These are phyloP conservation scores for Sugiyamaella novakii DNA, from an alignment of 1,139 yeast genomes.

Conservation along the genomic window DNA sequence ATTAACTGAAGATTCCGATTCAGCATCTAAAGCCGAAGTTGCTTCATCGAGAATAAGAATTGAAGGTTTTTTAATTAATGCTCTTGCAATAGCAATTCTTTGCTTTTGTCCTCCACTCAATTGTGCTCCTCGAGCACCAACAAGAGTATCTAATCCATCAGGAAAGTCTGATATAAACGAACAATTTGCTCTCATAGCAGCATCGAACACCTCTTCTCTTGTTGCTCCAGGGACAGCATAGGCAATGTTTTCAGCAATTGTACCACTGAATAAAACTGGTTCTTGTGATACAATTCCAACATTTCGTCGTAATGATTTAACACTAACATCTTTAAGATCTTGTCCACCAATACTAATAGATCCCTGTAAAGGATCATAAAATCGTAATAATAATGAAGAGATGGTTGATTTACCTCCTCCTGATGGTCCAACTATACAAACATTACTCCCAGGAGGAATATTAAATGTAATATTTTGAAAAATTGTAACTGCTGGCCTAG, in stretches of 20 bases:
- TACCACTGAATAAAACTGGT: slow-evolving; percentile 88
- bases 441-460: slow-evolving; percentile 81
- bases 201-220: slow-evolving; percentile 65
- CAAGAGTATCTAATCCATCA: slow-evolving; percentile 75
- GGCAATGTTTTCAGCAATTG: slow-evolving; percentile 79
- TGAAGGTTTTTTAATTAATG: slow-evolving; percentile 71
- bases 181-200: slow-evolving; percentile 80
- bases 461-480: slow-evolving; percentile 66
- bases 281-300: slow-evolving; percentile 94
- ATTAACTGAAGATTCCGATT: slow-evolving; percentile 81
- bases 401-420: slow-evolving; percentile 96
- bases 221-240: slow-evolving; percentile 68
- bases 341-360: slow-evolving; percentile 67
- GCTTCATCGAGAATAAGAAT: slow-evolving; percentile 79
- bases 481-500: slow-evolving; percentile 73
- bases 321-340: slow-evolving; percentile 65
- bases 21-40: slow-evolving; percentile 81
- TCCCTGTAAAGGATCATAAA: slow-evolving; percentile 78
- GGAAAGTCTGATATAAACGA: slow-evolving; percentile 75
- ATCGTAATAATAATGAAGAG: slow-evolving; percentile 73
- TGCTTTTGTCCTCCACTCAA: slow-evolving; percentile 90
- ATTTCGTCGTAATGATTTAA: slow-evolving; percentile 70
- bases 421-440: slow-evolving; percentile 94
- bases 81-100: slow-evolving; percentile 80
- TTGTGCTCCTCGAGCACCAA: slow-evolving; percentile 87